Evolutionary conservation across 2,329 filamentous ascomycete species (phyloP).

Genomic region (Biscogniauxia mediterranea): DNA sequence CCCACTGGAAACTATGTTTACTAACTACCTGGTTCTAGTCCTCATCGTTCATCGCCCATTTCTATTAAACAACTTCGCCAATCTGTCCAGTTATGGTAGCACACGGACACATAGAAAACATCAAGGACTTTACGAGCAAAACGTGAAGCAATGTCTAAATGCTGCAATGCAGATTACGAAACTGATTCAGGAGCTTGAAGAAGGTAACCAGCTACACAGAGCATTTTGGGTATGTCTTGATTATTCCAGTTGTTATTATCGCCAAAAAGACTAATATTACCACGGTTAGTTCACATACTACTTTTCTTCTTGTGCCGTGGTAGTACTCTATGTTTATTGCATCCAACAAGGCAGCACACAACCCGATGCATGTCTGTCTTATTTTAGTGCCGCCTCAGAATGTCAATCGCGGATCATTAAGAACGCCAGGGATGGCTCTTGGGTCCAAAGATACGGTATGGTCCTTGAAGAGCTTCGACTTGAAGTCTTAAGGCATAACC

Average conservation of each 20-base stretch:
- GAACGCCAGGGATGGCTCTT: slow-evolving; percentile 37
- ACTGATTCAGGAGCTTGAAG: slow-evolving; percentile 39
- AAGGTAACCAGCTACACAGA: slow-evolving; percentile 36
- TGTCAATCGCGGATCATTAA: slow-evolving; percentile 41
- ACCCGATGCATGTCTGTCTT: slow-evolving; percentile 27
- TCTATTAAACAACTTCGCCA: slow-evolving; percentile 29
- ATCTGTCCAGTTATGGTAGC: slow-evolving; percentile 17
- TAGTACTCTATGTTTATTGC: slow-evolving; percentile 44
- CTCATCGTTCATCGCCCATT: slow-evolving; percentile 35
- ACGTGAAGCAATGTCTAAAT: slow-evolving; percentile 34
- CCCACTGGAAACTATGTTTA: neutral
- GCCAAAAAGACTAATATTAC: neutral
- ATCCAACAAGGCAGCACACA: slow-evolving; percentile 37
- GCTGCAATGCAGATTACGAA: slow-evolving; percentile 39
- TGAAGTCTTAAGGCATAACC: slow-evolving; percentile 5
- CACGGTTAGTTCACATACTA: slow-evolving; percentile 38
- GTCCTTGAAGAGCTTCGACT: slow-evolving; percentile 29
- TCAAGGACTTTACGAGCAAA: slow-evolving; percentile 23
- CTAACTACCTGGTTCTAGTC: slow-evolving; percentile 3
- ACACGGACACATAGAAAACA: slow-evolving; percentile 10
- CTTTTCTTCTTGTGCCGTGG: slow-evolving; percentile 44
- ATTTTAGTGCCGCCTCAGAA: slow-evolving; percentile 37
- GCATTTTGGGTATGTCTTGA: slow-evolving; percentile 39
- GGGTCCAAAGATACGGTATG: slow-evolving; percentile 41
- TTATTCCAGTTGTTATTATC: neutral